Evolutionary conservation across 2,329 filamentous ascomycete species (phyloP), one percentile per base, ranked within the genome.

Genomic region (Colletotrichum somersetense): DNA sequence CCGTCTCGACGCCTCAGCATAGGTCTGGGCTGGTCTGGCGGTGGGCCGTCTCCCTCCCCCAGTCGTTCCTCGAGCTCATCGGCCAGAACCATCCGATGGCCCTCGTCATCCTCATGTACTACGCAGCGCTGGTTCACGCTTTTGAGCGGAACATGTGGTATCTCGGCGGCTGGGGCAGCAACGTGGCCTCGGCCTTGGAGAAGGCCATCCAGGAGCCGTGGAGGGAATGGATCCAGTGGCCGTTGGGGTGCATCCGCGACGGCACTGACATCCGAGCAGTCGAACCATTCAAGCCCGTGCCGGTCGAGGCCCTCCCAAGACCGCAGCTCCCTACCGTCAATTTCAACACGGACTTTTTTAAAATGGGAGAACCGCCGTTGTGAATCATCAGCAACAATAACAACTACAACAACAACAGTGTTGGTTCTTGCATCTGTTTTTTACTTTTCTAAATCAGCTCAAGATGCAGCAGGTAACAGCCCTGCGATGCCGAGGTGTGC

Each of bases 61-160:
- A 66, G 20, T 44, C 68, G 1, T 75, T 75, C 42, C 64, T 75
- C 33, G 74, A 75, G 61, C 48, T 75, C 50, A 64, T 75, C 40
- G 63, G 44, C 61, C 62, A 67, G 42, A 67, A 70, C 11, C 67
- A 74, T 35, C 73, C 66, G 0, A 73, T 75, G 66, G 74, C 75
- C 10, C 73, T 75, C 20, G 66, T 74, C 50, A 74, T 75, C 1
- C 53, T 75, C 38, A 75, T 74, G 69, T 74, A 75, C 59, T 75
- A 73, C 58, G 74, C 75, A 18, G 75, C 75, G 30, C 46, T 75
- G 38, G 69, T 69, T 2, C 56, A 70, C 6, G 61, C 74, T 0
- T 59, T 64, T 23, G 70, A 72, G n/a, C 59, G 61, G 5, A 69
- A 72, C 23, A 42, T 69, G 30, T 75, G 75, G 75, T 72, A 69